Percentiles rank a stretch among this genome's conserved stretches.
These are phyloP conservation scores for Neurospora sp. DNA, from an alignment of 495 filamentous ascomycete genomes.

Conservation along the genomic window DNA sequence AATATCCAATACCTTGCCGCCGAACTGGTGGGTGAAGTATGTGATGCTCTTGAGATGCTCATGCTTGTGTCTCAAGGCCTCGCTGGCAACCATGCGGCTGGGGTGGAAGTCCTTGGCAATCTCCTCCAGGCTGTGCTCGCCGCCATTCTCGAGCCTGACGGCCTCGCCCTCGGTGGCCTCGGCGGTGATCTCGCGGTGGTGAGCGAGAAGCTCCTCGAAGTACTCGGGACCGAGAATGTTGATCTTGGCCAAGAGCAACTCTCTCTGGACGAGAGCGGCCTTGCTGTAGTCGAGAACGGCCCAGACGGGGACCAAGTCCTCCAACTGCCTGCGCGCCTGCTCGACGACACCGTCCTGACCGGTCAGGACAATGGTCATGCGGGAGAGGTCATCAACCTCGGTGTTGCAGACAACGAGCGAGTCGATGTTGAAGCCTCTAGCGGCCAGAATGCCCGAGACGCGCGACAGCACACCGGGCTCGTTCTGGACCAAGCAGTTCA, in stretches of 20 bases:
- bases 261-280: constrained; percentile 89
- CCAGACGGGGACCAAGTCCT: constrained; percentile 96
- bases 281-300: constrained; percentile 93
- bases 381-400: constrained; percentile 92
- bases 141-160: constrained; percentile 18
- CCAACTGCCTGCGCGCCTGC: constrained; percentile 89
- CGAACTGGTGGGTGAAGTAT: constrained; percentile 92
- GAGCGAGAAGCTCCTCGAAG: constrained; percentile 89
- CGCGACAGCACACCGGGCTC: constrained; percentile 95
- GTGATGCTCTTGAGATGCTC: constrained; percentile 93
- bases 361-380: constrained; percentile 96
- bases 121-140: constrained; percentile 26
- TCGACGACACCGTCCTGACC: constrained; percentile 97
- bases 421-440: constrained; percentile 98
- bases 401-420: constrained; percentile 95
- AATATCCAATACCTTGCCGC: constrained; percentile 94
- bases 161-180: constrained; percentile 1
- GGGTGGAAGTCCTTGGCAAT: constrained; percentile 71
- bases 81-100: constrained; percentile 66
- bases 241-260: constrained; percentile 92
- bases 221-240: constrained; percentile 93
- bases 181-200: constrained; percentile 70
- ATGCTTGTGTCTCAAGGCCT: constrained; percentile 90
- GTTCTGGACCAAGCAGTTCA: constrained; percentile 98
- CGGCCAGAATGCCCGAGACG: constrained; percentile 91